phyloP scores from a whole-genome alignment of 371 early-diverging fungal genomes.

The Mucor saturninus region DNA sequence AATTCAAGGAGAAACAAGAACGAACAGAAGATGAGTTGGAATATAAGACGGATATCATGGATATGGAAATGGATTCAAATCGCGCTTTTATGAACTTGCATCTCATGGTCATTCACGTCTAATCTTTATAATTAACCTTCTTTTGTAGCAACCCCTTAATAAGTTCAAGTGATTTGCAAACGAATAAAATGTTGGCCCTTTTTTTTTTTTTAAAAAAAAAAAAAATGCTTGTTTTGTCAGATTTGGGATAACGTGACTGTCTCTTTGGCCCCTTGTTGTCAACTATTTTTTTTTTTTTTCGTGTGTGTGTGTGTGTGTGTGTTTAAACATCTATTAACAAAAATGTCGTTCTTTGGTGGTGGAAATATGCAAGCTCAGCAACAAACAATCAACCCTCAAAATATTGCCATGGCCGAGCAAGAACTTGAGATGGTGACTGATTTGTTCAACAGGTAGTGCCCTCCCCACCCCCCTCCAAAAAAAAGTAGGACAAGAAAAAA shows the following conservation, averaged over 20 bases:
- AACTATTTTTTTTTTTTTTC: too few species aligned
- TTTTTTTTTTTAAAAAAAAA: conserved; percentile 3
- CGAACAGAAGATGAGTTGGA: conserved; percentile 34
- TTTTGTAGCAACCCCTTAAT: neutral
- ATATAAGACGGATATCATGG: conserved; percentile 31
- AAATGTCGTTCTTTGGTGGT: conserved; percentile 57
- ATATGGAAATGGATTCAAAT: conserved; percentile 43
- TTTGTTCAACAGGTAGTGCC: conserved; percentile 72
- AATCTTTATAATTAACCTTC: neutral
- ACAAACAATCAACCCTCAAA: conserved; percentile 70
- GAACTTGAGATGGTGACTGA: conserved; percentile 87
- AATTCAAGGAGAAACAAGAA: conserved; percentile 9
- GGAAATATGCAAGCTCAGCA: conserved; percentile 40
- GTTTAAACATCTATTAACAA: conserved; percentile 9
- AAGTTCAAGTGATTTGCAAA: neutral
- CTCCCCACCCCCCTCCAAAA: neutral
- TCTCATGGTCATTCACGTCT: conserved; percentile 12
- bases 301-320: neutral
- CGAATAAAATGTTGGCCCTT: too few species aligned
- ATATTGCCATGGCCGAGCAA: conserved; percentile 84
- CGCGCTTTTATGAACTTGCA: conserved; percentile 51
- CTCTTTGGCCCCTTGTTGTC: neutral
- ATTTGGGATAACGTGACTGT: neutral
- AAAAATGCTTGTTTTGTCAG: neutral
- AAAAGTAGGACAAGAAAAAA: neutral